Conservation (phyloP, 2,329 filamentous ascomycete species). For the Exophiala lecanii-corni region DNA sequence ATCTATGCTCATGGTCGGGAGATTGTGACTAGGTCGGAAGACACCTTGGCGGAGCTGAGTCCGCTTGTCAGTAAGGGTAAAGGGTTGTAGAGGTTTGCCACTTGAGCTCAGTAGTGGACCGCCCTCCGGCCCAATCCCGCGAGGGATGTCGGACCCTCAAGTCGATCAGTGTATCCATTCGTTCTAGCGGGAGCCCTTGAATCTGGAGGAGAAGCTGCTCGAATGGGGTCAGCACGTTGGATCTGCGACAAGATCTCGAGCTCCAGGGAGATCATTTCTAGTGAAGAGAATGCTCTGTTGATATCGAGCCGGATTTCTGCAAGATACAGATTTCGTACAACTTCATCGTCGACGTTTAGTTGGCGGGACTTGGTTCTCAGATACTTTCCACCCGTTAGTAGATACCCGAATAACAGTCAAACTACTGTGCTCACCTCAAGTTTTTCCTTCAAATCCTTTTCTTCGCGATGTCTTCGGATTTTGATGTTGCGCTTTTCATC, state of each 20-base stretch:
- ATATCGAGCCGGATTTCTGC: conserved; percentile 68
- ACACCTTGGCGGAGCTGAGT: conserved; percentile 73
- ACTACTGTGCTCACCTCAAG: conserved; percentile 59
- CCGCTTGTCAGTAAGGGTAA: conserved; percentile 75
- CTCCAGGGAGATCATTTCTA: conserved; percentile 86
- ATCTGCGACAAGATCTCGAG: conserved; percentile 74
- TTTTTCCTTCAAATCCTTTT: conserved; percentile 78
- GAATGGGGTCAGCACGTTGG: conserved; percentile 49
- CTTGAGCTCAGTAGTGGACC: conserved; percentile 72
- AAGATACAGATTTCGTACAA: conserved; percentile 73
- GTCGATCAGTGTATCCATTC: conserved; percentile 61
- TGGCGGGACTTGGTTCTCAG: conserved; percentile 19
- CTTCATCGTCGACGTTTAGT: conserved; percentile 63
- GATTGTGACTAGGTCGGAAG: conserved; percentile 83
- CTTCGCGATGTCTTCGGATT: conserved; percentile 76
- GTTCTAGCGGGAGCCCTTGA: conserved; percentile 27
- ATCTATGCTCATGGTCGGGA: conserved; percentile 97
- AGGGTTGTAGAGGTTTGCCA: conserved; percentile 84
- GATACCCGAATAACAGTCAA: background rate
- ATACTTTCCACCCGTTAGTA: conserved; percentile 16
- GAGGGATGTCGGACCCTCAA: conserved; percentile 61
- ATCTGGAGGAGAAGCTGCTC: conserved; percentile 30
- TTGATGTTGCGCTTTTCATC: conserved; percentile 73
- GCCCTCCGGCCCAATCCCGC: conserved; percentile 45
- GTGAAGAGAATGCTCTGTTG: conserved; percentile 75